Evolutionary conservation across 164 flowering plant species (phyloP), one percentile per base, ranked within the genome.

Genomic region (Dillenia suffruticosa): DNA sequence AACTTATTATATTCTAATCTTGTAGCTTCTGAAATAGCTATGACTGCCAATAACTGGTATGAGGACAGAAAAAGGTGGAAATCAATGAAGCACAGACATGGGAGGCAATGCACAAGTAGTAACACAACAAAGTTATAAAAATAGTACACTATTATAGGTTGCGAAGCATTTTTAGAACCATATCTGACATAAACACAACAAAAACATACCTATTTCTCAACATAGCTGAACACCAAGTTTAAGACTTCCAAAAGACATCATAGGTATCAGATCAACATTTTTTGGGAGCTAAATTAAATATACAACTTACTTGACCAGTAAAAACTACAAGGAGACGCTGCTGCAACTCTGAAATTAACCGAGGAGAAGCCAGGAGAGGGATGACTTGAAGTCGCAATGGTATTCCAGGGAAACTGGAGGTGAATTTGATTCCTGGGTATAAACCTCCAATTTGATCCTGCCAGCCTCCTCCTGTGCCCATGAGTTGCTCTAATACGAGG

Each of bases 381-480:
- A 76, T 71, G 66, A 92, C 96, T 67, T 88, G 92, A 56, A 95
- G 91, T 51, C 90, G 78, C 78, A 95, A 75, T 19, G 98, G 97
- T 45, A 88, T 71, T 73, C 98, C 98, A 49, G 99, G 99, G 68
- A 85, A 87, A 73, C 99, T 92, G 44, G 87, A 51, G 14, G 98
- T 90, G 62, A 84, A 85, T 72, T 95, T 95, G 50, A 95, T 92
- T 57, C 98, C 98, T 10, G 98, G 91, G 66, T 90, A 95, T 44
- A 92, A 71, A 57, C 99, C 99, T 51, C 99, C 99, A 68, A 95
- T 85, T 70, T 95, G 99, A 76, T 95, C 99, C 77, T 95, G 99
- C 99, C 99, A 95, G 54, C 99, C 99, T 60, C 97, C 99, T 57
- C 99, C 98, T 3, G 97, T 95, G 32, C 99, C 99, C 99, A 95